A percentile compares a stretch with the other conserved stretches of the same genome.
These are phyloP conservation scores for Leptographium flavum DNA, from an alignment of 2,329 filamentous ascomycete species.

Conservation along the genomic window DNA sequence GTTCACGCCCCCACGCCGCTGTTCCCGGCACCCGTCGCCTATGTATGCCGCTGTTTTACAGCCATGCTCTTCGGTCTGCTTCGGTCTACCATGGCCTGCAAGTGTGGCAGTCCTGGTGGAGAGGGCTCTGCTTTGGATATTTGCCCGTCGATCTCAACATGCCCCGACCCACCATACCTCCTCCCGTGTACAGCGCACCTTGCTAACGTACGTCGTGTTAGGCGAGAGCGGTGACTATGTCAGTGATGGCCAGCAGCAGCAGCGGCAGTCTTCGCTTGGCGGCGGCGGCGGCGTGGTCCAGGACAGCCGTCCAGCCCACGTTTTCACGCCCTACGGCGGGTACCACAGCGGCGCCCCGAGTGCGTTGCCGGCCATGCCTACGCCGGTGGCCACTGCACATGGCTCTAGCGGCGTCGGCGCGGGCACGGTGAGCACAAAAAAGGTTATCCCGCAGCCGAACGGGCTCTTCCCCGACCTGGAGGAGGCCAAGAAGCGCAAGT, in stretches of 20 bases:
- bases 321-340: slow-evolving; percentile 54
- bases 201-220: slow-evolving; percentile 1
- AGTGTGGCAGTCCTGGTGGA: neutral
- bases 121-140: neutral
- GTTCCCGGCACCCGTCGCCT: neutral
- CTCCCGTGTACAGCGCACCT: neutral
- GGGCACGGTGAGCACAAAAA: slow-evolving; percentile 22
- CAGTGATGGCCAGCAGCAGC: slow-evolving; percentile 8
- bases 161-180: neutral
- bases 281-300: slow-evolving; percentile 14
- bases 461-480: slow-evolving; percentile 79
- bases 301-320: slow-evolving; percentile 60
- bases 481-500: slow-evolving; percentile 85
- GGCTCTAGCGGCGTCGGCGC: slow-evolving; percentile 23
- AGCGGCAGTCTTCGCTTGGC: slow-evolving; percentile 1
- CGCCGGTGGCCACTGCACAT: slow-evolving; percentile 52
- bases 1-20: neutral
- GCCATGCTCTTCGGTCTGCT: too few species aligned
- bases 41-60: neutral
- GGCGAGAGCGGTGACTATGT: slow-evolving; percentile 6
- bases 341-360: slow-evolving; percentile 42
- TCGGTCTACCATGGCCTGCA: neutral
- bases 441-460: slow-evolving; percentile 43
- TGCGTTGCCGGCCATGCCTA: slow-evolving; percentile 29
- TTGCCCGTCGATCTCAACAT: neutral